Conservation (phyloP, 164 flowering plant species). For the Hamamelis virginiana region DNA sequence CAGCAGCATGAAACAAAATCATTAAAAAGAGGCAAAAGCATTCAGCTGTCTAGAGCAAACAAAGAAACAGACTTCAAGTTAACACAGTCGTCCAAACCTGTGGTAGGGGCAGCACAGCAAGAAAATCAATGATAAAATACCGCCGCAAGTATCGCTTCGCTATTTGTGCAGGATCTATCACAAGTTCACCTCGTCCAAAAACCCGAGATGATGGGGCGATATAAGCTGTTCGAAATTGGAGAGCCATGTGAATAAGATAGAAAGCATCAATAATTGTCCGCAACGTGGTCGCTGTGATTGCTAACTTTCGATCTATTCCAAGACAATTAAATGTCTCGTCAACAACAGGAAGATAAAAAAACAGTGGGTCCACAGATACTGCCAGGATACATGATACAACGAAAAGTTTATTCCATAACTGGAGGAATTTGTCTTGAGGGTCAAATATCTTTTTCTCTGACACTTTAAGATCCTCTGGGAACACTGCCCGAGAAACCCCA, state of each 20-base stretch:
- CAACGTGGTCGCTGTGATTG: constrained; percentile 59
- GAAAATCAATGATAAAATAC: constrained; percentile 79
- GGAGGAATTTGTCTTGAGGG: constrained; percentile 88
- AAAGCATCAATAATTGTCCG: constrained; percentile 76
- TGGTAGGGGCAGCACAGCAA: constrained; percentile 86
- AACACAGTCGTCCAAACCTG: constrained; percentile 52
- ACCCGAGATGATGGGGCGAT: constrained; percentile 99
- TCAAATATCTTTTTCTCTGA: constrained; percentile 88
- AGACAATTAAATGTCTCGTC: constrained; percentile 47
- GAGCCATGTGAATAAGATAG: constrained; percentile 83
- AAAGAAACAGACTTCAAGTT: background rate
- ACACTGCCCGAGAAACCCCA: constrained; percentile 84
- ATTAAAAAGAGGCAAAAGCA: background rate
- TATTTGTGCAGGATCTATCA: constrained; percentile 80
- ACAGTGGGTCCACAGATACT: constrained; percentile 88
- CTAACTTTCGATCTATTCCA: constrained; percentile 65
- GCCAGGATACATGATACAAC: constrained; percentile 86
- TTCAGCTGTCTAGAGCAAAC: background rate
- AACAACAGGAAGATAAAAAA: constrained; percentile 81
- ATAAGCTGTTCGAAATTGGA: constrained; percentile 92
- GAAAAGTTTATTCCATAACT: constrained; percentile 71
- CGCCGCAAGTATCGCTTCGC: constrained; percentile 77
- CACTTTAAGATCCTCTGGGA: constrained; percentile 86
- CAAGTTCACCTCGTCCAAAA: constrained; percentile 98
- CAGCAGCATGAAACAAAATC: background rate